A percentile compares a stretch with the other conserved stretches of the same genome.
Conservation (phyloP, 1,139 yeast species). For the Suhomyces panamericanus region DNA sequence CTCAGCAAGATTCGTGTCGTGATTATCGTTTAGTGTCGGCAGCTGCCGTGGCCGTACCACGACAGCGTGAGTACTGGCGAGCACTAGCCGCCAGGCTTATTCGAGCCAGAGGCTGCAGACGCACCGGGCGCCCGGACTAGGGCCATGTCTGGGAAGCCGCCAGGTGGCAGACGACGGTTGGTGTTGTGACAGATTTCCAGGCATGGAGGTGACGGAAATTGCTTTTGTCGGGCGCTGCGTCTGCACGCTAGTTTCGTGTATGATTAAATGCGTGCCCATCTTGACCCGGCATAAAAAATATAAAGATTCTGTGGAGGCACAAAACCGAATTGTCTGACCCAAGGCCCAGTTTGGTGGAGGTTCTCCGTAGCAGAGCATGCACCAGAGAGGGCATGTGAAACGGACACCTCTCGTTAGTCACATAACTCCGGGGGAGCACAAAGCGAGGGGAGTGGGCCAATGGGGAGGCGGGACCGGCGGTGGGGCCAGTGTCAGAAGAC, state of each 20-base stretch:
- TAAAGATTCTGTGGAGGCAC: conserved; percentile 1
- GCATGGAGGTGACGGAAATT: not conserved
- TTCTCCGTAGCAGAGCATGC: not conserved
- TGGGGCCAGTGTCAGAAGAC: not conserved
- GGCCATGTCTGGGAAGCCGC: too few species aligned
- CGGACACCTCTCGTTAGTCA: not conserved
- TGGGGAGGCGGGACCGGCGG: not conserved
- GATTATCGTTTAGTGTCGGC: not conserved
- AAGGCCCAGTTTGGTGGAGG: not conserved
- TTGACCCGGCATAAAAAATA: conserved; percentile 3
- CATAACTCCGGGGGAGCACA: conserved; percentile 2
- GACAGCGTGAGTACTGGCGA: too few species aligned
- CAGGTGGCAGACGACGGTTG: too few species aligned
- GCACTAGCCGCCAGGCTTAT: too few species aligned
- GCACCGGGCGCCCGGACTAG: too few species aligned
- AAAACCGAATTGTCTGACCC: conserved; percentile 5
- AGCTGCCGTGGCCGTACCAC: too few species aligned
- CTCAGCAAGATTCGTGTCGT: not conserved
- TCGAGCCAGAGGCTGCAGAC: too few species aligned
- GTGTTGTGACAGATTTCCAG: too few species aligned
- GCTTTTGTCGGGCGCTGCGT: conserved; percentile 4
- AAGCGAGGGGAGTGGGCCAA: not conserved
- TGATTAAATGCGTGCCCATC: conserved; percentile 4
- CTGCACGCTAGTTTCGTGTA: conserved; percentile 6
- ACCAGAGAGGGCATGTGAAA: conserved; percentile 3